Evolutionary conservation across 148 eudicot genomes (phyloP), one percentile per base, ranked within the genome.

Genomic region (Persicaria maculosa): DNA sequence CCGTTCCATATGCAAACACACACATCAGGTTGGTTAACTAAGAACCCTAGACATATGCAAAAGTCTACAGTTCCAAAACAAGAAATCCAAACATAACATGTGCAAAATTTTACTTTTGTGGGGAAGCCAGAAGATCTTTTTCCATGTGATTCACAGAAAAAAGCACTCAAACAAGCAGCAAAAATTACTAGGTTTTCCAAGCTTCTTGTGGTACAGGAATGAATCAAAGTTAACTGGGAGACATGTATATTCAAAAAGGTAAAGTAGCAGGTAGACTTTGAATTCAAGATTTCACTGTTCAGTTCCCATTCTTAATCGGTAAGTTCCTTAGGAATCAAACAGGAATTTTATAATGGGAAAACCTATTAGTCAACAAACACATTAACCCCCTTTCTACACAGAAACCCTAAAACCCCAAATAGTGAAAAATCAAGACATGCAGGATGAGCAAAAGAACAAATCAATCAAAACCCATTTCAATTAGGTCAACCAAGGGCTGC

Each of bases 361-460:
- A 7, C n/a, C 14, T 31, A 64, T 5, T 36, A 15, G 69, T 64
- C 69, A 64, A 64, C 45, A 64, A 36, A 62, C 45, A 25, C n/a
- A 31, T 62, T 62, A 9, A 64, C 69, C 46, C 69, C 46, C 14
- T 40, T 64, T 64, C 31, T 40, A 9, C 19, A 40, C 45, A 57
- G 25, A 57, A 17, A 57, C 17, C 62, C 40, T 31, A 31, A 31
- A 62, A 62, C n/a, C 68, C 68, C 31, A 36, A 62, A 31, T 22
- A 64, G 40, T 36, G 14, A 64, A 55, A 64, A 64, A 64, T 64
- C 69, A 36, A 64, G 44, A 64, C 69, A 64, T 64, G 69, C 69
- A 40, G 69, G 69, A 14, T 64, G n/a, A 31, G 69, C 5, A 11
- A 31, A 14, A 40, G 69, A 64, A 14, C 69, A 40, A 64, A 40